Percentiles rank a stretch among this genome's conserved stretches.
These are phyloP conservation scores for Penicillium cinerascens DNA, from an alignment of 495 filamentous ascomycete species.

Conservation along the genomic window DNA sequence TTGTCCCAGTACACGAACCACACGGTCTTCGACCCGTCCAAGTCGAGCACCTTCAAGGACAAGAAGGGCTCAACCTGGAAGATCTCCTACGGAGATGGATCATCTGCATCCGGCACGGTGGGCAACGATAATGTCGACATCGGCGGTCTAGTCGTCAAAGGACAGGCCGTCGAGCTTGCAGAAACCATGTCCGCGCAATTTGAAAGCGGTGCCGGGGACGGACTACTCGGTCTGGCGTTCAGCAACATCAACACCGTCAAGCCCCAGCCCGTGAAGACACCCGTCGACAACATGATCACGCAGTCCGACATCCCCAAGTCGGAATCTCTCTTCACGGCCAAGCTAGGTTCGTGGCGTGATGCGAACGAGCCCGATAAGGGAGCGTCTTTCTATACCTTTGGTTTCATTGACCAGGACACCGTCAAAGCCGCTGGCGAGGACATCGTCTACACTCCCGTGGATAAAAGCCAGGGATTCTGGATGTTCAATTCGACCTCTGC, in stretches of 20 bases:
- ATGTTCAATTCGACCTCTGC: conserved; percentile 59
- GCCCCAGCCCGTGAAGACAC: conserved; percentile 57
- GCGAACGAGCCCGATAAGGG: conserved; percentile 50
- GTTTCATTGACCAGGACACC: conserved; percentile 66
- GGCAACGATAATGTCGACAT: conserved; percentile 66
- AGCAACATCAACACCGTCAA: conserved; percentile 67
- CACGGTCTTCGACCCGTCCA: conserved; percentile 52
- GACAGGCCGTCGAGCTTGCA: conserved; percentile 69
- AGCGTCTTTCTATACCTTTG: conserved; percentile 75
- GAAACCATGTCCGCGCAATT: conserved; percentile 62
- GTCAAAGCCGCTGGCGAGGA: conserved; percentile 52
- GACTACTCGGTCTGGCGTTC: conserved; percentile 70
- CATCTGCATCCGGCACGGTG: conserved; percentile 65
- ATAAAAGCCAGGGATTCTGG: conserved; percentile 73
- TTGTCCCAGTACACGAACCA: conserved; percentile 38
- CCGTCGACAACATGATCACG: conserved; percentile 72
- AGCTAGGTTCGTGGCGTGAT: conserved; percentile 64
- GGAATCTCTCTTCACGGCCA: conserved; percentile 68
- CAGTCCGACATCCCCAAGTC: conserved; percentile 61
- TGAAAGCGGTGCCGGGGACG: conserved; percentile 57
- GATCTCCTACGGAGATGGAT: conserved; percentile 72
- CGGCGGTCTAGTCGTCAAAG: conserved; percentile 64
- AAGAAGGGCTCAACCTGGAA: conserved; percentile 54
- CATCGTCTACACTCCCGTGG: conserved; percentile 61
- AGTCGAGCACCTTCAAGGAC: conserved; percentile 60